Conservation (phyloP, 2,329 filamentous ascomycete species). For the Cylindrodendrum hubeiense region DNA sequence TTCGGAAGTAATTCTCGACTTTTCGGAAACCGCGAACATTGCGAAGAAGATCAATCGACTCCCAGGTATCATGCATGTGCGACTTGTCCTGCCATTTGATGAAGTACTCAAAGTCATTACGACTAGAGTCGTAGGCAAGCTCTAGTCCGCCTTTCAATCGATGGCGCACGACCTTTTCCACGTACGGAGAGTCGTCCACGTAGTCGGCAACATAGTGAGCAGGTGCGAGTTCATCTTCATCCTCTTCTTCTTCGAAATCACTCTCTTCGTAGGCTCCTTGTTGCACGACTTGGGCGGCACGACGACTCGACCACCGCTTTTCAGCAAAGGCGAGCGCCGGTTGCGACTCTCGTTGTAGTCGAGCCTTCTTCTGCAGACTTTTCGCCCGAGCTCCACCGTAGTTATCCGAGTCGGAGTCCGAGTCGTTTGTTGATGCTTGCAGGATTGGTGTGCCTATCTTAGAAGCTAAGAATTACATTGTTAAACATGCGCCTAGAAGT, state of each 20-base stretch:
- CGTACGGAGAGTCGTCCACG: conserved; percentile 85
- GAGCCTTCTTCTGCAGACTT: conserved; percentile 80
- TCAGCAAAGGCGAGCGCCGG: conserved; percentile 78
- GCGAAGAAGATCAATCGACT: conserved; percentile 79
- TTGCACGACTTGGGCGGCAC: conserved; percentile 81
- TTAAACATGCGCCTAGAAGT: conserved; percentile 30
- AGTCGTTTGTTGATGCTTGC: conserved; percentile 68
- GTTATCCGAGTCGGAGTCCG: conserved; percentile 79
- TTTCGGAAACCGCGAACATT: conserved; percentile 88
- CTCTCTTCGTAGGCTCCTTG: conserved; percentile 75
- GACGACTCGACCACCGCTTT: conserved; percentile 91
- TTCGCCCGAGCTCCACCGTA: conserved; percentile 83
- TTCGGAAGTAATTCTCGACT: conserved; percentile 94
- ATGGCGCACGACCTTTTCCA: conserved; percentile 93
- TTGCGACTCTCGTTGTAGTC: conserved; percentile 77
- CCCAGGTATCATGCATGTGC: conserved; percentile 96
- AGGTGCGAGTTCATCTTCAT: conserved; percentile 69
- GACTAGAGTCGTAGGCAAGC: conserved; percentile 66
- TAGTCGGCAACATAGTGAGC: conserved; percentile 77
- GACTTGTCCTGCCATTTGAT: conserved; percentile 99
- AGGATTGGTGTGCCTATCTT: conserved; percentile 69
- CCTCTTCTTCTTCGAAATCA: conserved; percentile 74
- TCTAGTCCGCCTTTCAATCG: conserved; percentile 78
- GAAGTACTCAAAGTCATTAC: conserved; percentile 87
- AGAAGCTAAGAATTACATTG: conserved; percentile 59